Conservation (phyloP, 1,284 basidiomycete species). For the Sphaerobolus stellatus region DNA sequence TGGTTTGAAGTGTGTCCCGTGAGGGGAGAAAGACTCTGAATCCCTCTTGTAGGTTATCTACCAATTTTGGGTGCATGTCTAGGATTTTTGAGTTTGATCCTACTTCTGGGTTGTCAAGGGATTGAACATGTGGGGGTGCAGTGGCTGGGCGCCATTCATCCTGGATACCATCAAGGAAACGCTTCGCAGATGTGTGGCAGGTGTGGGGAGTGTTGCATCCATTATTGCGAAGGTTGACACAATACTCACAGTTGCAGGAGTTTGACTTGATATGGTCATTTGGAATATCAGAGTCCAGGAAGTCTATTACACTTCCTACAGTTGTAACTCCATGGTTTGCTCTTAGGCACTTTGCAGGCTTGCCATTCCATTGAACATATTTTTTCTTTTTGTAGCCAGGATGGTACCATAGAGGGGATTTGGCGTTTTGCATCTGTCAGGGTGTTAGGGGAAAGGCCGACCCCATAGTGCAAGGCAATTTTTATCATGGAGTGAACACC, state of each 20-base stretch:
- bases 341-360: neutral
- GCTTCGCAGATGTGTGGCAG: too few species aligned
- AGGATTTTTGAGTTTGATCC: too few species aligned
- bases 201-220: neutral
- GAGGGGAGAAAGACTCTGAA: too few species aligned
- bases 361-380: neutral
- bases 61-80: too few species aligned
- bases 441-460: neutral
- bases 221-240: too few species aligned
- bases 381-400: neutral
- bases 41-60: too few species aligned
- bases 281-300: neutral
- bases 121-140: too few species aligned
- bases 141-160: too few species aligned
- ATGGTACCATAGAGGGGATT: neutral
- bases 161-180: too few species aligned
- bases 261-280: neutral
- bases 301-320: neutral
- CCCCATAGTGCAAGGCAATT: neutral
- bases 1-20: too few species aligned
- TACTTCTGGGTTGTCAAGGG: too few species aligned
- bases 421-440: neutral
- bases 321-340: neutral
- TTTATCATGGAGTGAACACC: neutral
- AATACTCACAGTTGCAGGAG: too few species aligned